Conservation (phyloP, 2,329 filamentous ascomycete genomes). For the Penicillium sclerotigenum region DNA sequence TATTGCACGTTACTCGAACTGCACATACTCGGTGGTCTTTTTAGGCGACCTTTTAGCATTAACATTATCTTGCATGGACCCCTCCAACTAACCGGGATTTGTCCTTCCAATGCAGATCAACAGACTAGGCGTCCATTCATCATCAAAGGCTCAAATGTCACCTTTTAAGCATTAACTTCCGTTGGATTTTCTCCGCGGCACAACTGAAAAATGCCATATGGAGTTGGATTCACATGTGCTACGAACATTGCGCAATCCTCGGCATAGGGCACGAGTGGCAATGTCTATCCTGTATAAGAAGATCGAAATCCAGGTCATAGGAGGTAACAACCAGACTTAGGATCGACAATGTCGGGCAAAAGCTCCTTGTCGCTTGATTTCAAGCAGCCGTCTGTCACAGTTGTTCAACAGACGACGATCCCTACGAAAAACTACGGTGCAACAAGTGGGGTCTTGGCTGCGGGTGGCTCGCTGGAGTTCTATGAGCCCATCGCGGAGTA, state of each 20-base stretch:
- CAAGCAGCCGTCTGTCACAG: not conserved
- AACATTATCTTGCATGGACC: not conserved
- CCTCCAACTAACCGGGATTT: not conserved
- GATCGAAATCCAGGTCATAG: not conserved
- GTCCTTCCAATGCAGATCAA: not conserved
- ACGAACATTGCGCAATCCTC: slow-evolving; percentile 1
- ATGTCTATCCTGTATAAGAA: not conserved
- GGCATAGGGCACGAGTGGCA: not conserved
- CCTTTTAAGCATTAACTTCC: not conserved
- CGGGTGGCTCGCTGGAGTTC: not conserved
- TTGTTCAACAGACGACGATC: not conserved
- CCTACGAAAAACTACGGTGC: not conserved
- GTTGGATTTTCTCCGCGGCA: not conserved
- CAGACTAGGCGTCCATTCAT: not conserved
- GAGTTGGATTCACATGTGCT: not conserved
- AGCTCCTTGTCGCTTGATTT: not conserved
- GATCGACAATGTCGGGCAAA: not conserved
- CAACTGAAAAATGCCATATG: not conserved
- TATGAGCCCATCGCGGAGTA: slow-evolving; percentile 29
- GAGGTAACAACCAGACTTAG: too few species aligned
- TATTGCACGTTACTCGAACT: not conserved
- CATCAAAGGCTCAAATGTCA: not conserved
- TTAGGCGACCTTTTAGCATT: too few species aligned
- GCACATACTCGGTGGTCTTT: too few species aligned
- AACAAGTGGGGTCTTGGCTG: not conserved